Evolutionary conservation across 257 asterid genomes (phyloP), one percentile per base, ranked within the genome.

Genomic region (Solanum ossicruentum): DNA sequence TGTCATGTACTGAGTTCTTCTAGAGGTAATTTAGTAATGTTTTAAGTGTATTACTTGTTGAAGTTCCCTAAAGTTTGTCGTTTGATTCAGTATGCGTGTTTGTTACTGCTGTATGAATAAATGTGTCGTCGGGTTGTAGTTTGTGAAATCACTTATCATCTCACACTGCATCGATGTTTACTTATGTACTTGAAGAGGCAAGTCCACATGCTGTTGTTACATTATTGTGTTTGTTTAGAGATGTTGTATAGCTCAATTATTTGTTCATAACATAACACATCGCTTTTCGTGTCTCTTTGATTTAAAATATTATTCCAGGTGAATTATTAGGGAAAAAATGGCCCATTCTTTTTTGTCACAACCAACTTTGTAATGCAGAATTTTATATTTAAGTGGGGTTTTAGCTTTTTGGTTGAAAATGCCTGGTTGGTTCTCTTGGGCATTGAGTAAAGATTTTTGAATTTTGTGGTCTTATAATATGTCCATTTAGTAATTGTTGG

Each of bases 11-110:
- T 21, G 51, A n/a, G 55, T 72, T 86, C 84, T 55, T 60, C 23
- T 72, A 63, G 69, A 67, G 45, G 84, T 67, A 55, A 17, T 71
- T 73, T 56, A 66, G 70, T 78, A 82, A 85, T 78, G 70, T 89
- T 89, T 87, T 61, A 63, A 83, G 84, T 84, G 86, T 82, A 43
- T 84, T 81, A 84, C 61, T 81, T 81, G 87, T 86, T 70, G 71
- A 87, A 67, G 81, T 65, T 47, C 12, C 49, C 41, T 36, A 2
- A 47, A 82, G 67, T 63, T 63, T 67, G 43, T 26, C 12, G 70
- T 56, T 67, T 69, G 78, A 52, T 83, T 15, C 23, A 26, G 10
- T 52, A 51, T 18, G 26, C n/a, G 52, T 84, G 51, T 60, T 57
- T 7, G 23, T 61, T 84, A 12, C 55, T 84, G 12, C 20, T 60